Evolutionary conservation across 2,329 filamentous ascomycete species (phyloP).

Genomic region (Trichoderma simmonsii): DNA sequence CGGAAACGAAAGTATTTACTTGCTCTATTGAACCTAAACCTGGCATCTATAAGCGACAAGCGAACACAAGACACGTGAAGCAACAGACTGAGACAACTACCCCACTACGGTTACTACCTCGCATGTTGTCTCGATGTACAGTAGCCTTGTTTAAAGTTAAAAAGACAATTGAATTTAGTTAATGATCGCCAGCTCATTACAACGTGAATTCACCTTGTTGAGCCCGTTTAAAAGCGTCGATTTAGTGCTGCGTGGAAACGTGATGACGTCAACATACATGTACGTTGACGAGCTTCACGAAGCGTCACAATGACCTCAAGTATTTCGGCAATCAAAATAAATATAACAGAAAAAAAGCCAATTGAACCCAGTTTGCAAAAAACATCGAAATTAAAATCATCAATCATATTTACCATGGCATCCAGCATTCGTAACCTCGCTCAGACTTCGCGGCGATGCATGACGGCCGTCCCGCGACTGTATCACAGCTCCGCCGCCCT

Average conservation of each 20-base stretch:
- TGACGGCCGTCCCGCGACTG: slow-evolving; percentile 22
- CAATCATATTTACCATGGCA: slow-evolving; percentile 16
- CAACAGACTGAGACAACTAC: not conserved
- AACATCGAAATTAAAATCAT: not conserved
- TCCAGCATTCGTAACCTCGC: slow-evolving; percentile 22
- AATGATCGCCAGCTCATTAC: not conserved
- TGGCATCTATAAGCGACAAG: not conserved
- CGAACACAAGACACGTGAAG: not conserved
- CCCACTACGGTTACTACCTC: not conserved
- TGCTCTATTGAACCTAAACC: not conserved
- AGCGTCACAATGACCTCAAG: slow-evolving; percentile 19
- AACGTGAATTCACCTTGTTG: not conserved
- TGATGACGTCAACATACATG: slow-evolving; percentile 14
- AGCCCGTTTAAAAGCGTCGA: not conserved
- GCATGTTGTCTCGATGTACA: not conserved
- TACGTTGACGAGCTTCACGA: not conserved
- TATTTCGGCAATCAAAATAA: not conserved
- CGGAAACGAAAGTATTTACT: not conserved
- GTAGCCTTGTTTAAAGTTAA: not conserved
- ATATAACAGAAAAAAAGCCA: not conserved
- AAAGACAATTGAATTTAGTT: not conserved
- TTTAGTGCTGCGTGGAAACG: not conserved
- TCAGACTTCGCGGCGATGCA: slow-evolving; percentile 17
- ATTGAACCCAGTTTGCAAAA: not conserved
- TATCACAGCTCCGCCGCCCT: slow-evolving; percentile 33